These are phyloP conservation scores for Penicillium mononematosum DNA, from an alignment of 495 filamentous ascomycete species.

Conservation along the genomic window DNA sequence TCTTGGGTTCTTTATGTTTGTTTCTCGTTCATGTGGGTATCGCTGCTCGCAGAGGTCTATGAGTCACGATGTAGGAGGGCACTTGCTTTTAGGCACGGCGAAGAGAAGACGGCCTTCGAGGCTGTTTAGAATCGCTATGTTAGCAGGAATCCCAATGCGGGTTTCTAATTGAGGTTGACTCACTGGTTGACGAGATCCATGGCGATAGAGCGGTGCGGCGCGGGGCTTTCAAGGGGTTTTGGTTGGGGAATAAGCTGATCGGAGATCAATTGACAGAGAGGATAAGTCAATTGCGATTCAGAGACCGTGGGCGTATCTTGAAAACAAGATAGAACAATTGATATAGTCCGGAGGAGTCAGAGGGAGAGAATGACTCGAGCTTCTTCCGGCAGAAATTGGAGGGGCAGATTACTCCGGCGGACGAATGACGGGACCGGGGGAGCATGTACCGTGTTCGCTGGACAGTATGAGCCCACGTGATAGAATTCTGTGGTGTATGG, in stretches of 20 bases:
- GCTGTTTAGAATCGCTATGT: conserved; percentile 26
- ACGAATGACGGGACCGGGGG: conserved; percentile 11
- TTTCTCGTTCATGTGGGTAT: conserved; percentile 10
- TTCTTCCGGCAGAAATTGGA: conserved; percentile 32
- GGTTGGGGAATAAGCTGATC: background rate
- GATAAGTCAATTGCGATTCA: conserved; percentile 18
- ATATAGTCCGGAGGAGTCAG: conserved; percentile 9
- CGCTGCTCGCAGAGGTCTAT: conserved; percentile 10
- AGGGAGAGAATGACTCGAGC: conserved; percentile 16
- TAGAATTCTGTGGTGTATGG: background rate
- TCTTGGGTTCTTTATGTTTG: conserved; percentile 5
- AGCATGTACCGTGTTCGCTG: background rate
- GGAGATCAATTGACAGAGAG: conserved; percentile 1
- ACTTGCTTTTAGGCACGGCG: conserved; percentile 94
- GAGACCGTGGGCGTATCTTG: background rate
- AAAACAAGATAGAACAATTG: conserved; percentile 1
- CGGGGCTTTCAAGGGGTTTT: conserved; percentile 26
- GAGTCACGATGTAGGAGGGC: conserved; percentile 25
- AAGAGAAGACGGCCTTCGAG: conserved; percentile 92
- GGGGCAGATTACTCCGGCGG: conserved; percentile 25
- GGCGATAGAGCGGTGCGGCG: conserved; percentile 24
- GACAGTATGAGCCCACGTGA: conserved; percentile 14
- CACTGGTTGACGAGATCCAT: conserved; percentile 89
- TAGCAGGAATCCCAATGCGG: conserved; percentile 2
- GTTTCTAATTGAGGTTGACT: conserved; percentile 38